phyloP scores from a whole-genome alignment of 2,329 filamentous ascomycete species.

The Hymenoscyphus albidus region DNA sequence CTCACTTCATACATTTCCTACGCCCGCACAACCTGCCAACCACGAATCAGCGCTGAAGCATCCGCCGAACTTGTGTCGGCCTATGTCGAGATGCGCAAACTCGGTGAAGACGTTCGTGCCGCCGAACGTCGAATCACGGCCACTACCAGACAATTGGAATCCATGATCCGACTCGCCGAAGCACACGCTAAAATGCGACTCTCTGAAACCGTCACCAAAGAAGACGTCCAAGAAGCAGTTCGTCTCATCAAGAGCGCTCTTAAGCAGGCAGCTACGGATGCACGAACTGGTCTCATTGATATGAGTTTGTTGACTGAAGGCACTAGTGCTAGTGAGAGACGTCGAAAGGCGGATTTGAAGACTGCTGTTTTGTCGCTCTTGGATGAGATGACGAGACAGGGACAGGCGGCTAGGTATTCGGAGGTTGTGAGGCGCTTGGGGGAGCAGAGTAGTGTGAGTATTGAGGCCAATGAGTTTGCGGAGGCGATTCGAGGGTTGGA shows the following conservation, averaged over 20 bases:
- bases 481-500: constrained; percentile 79
- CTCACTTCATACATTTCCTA: constrained; percentile 97
- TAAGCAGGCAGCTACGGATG: constrained; percentile 95
- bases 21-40: constrained; percentile 81
- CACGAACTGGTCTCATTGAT: constrained; percentile 86
- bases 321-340: constrained; percentile 82
- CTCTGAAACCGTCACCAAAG: constrained; percentile 66
- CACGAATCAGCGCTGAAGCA: constrained; percentile 73
- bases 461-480: constrained; percentile 77
- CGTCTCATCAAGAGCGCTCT: constrained; percentile 89
- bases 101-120: constrained; percentile 81
- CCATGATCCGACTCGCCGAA: constrained; percentile 95
- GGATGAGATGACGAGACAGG: constrained; percentile 72
- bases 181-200: constrained; percentile 98
- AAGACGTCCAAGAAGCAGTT: constrained; percentile 86
- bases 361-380: constrained; percentile 68
- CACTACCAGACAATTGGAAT: constrained; percentile 93
- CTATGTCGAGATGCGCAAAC: constrained; percentile 92
- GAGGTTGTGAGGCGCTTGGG: constrained; percentile 71
- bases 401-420: constrained; percentile 67
- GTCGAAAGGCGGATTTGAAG: constrained; percentile 80
- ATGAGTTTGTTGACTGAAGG: constrained; percentile 95
- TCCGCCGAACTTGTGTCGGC: constrained; percentile 79
- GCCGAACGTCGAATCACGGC: constrained; percentile 96
- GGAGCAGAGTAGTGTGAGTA: constrained; percentile 65